A percentile compares a stretch with the other conserved stretches of the same genome.
Evolutionary conservation across 1,284 basidiomycete species (phyloP).

Genomic region (Rhodotorula glutinis): DNA sequence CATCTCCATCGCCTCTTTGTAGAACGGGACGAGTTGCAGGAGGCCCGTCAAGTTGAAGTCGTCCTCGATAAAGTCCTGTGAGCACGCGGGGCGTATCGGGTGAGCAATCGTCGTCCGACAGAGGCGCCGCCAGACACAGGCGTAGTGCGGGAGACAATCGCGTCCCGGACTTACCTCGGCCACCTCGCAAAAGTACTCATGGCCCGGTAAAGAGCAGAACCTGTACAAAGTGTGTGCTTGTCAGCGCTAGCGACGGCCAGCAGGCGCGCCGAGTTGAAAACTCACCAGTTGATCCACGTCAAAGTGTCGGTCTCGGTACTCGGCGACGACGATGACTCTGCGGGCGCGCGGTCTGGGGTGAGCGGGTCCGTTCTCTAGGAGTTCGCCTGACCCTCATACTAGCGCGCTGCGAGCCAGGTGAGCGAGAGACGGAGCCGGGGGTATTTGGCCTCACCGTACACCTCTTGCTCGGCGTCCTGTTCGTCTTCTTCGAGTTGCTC

Average conservation of each 20-base stretch:
- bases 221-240: neutral
- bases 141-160: too few relatives aligned
- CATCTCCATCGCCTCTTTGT: constrained; percentile 99
- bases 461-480: constrained; percentile 36
- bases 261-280: neutral
- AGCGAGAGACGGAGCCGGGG: neutral
- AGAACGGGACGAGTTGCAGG: constrained; percentile 91
- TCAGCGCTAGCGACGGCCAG: neutral
- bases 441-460: constrained; percentile 32
- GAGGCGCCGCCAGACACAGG: too few relatives aligned
- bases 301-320: constrained; percentile 49
- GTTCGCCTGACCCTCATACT: too few relatives aligned
- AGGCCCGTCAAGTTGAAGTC: constrained; percentile 98
- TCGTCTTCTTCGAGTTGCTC: constrained; percentile 40
- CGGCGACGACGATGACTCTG: constrained; percentile 33
- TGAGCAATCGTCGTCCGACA: neutral
- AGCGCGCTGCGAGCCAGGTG: neutral
- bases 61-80: constrained; percentile 95
- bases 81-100: neutral
- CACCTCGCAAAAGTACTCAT: constrained; percentile 94
- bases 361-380: too few relatives aligned
- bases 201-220: constrained; percentile 94
- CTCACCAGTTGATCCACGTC: constrained; percentile 89
- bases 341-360: too few relatives aligned
- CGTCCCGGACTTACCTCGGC: constrained; percentile 30